A percentile compares a stretch with the other conserved stretches of the same genome.
Evolutionary conservation across 768 basidiomycete species (phyloP).

Genomic region (Hebeloma cylindrosporum): DNA sequence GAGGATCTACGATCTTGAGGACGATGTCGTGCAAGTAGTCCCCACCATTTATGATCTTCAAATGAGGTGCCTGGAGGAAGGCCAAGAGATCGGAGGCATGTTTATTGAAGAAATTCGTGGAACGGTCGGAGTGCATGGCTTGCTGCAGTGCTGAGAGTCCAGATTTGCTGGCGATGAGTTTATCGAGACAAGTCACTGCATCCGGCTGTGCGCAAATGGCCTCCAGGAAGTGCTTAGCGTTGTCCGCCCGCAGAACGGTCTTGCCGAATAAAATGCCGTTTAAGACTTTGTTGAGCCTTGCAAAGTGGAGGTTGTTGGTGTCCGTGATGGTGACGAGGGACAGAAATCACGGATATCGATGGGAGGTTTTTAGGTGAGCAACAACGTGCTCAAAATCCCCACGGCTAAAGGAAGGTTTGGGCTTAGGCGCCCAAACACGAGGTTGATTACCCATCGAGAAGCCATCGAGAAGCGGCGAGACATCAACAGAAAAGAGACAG

Average conservation of each 20-base stretch:
- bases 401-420: too few relatives aligned
- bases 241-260: slow-evolving; percentile 24
- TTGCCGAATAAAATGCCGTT: slow-evolving; percentile 6
- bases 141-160: slow-evolving; percentile 41
- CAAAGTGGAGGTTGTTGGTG: slow-evolving; percentile 3
- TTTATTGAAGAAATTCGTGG: slow-evolving; percentile 42
- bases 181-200: slow-evolving; percentile 35
- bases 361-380: too few relatives aligned
- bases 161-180: slow-evolving; percentile 32
- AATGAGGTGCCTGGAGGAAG: slow-evolving; percentile 37
- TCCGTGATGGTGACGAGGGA: slow-evolving; percentile 8
- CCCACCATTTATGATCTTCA: slow-evolving; percentile 43
- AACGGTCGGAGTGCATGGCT: slow-evolving; percentile 41
- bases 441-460: too few relatives aligned
- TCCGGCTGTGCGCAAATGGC: slow-evolving; percentile 43
- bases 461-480: too few relatives aligned
- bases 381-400: too few relatives aligned
- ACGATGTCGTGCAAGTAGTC: slow-evolving; percentile 40
- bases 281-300: slow-evolving; percentile 9
- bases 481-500: too few relatives aligned
- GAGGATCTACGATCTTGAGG: slow-evolving; percentile 43
- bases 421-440: too few relatives aligned
- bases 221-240: slow-evolving; percentile 41
- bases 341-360: too few relatives aligned
- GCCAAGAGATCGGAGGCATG: slow-evolving; percentile 34